Evolutionary conservation across 441 rosid species (phyloP), one percentile per base, ranked within the genome.

Genomic region (Arabidopsis lyrata): DNA sequence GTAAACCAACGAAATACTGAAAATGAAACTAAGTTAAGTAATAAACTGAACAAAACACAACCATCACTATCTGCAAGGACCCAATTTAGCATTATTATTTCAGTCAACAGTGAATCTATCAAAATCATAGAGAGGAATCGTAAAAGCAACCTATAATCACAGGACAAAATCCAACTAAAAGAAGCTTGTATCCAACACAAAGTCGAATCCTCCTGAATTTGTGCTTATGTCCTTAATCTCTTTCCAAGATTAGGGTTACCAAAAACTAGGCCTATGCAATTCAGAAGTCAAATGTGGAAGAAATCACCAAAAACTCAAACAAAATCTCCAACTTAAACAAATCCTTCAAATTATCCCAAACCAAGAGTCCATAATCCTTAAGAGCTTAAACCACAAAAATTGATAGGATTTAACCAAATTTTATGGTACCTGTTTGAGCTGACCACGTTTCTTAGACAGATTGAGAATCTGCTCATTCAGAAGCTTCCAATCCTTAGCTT

Each of bases 401-500:
- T 32, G 24, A 57, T 29, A 38, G 27, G 45, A 60, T 49, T 3
- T 54, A 13, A 42, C 15, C 2, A 16, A 63, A 49, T 48, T 18
- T 45, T 1, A 22, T 60, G 60, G 53, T 47, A 95, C 99, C 97
- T 95, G 97, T 76, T 95, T 95, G 27, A 92, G 97, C 79, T 92
- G 98, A 32, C 98, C 98, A 14, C 99, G 96, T 66, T 91, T 92
- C 79, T 95, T 95, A 13, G 98, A 89, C 27, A 95, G 72, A 72
- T 88, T 81, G 45, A 87, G 16, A 81, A 95, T 90, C 86, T 92
- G 97, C 67, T 95, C 97, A 38, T 92, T 92, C 10, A 95, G 87
- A 47, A 86, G 63, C 79, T 87, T 90, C 96, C 99, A 92, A 73
- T 92, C 97, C 59, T 89, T 88, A 5, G 92, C 97, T 67, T 90